phyloP scores from a whole-genome alignment of 306 rosid species.

The Ceratonia siliqua region DNA sequence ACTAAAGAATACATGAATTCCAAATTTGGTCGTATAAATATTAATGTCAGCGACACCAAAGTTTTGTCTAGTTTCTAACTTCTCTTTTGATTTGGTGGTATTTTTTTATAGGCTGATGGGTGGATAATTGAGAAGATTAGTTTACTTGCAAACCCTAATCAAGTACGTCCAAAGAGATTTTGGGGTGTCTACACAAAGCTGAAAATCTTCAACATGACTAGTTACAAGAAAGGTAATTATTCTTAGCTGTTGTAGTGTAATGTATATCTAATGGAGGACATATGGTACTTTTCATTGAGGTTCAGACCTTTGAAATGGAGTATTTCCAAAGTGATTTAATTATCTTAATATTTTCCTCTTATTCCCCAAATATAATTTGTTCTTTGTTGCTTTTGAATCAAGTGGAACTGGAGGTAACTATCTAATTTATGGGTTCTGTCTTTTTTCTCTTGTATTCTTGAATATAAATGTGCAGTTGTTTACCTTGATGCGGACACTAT shows the following conservation, averaged over 20 bases:
- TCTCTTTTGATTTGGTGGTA: constrained; percentile 16
- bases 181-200: constrained; percentile 99
- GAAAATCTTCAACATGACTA: constrained; percentile 92
- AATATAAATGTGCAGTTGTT: constrained; percentile 69
- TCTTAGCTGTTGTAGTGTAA: constrained; percentile 3
- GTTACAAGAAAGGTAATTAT: constrained; percentile 77
- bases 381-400: constrained; percentile 7
- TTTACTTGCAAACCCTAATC: constrained; percentile 92
- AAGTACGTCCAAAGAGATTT: constrained; percentile 86
- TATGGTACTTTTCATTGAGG: constrained; percentile 1
- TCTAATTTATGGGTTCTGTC: not conserved
- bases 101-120: constrained; percentile 81
- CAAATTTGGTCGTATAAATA: not conserved
- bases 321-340: not conserved
- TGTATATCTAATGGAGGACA: constrained; percentile 1
- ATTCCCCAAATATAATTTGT: not conserved
- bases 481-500: constrained; percentile 97
- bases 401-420: not conserved
- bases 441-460: constrained; percentile 4
- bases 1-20: not conserved
- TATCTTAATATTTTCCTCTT: not conserved
- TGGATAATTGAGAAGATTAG: constrained; percentile 93
- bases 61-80: constrained; percentile 25
- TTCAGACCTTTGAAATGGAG: constrained; percentile 28
- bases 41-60: not conserved